Conservation (phyloP, 345 rosid genomes). For the Salix purpurea region DNA sequence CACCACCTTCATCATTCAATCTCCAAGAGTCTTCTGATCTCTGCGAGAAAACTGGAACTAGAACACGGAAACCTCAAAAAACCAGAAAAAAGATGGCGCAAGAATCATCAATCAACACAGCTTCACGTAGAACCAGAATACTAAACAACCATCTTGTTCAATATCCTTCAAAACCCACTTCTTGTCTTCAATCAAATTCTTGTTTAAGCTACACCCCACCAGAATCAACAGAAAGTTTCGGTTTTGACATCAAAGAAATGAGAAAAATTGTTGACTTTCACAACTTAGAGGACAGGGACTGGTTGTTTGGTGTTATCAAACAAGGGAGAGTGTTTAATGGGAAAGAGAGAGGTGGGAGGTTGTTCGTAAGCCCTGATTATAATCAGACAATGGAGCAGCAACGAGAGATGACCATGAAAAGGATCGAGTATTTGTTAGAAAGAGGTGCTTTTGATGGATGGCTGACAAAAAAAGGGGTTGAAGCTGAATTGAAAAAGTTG, state of each 20-base stretch:
- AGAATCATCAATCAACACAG: conserved; percentile 32
- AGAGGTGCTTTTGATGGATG: conserved; percentile 67
- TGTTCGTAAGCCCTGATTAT: conserved; percentile 68
- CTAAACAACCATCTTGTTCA: conserved; percentile 54
- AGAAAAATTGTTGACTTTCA: conserved; percentile 66
- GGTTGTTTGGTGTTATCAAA: conserved; percentile 64
- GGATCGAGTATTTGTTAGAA: conserved; percentile 55
- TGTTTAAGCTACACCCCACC: conserved; percentile 69
- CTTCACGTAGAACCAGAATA: conserved; percentile 43
- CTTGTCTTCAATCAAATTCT: conserved; percentile 24
- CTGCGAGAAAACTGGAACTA: background rate
- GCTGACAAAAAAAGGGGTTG: conserved; percentile 58
- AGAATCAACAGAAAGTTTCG: conserved; percentile 47
- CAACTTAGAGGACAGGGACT: conserved; percentile 64
- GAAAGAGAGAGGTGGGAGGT: conserved; percentile 54
- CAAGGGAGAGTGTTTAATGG: conserved; percentile 73
- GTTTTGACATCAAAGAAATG: conserved; percentile 61
- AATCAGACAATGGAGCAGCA: conserved; percentile 95
- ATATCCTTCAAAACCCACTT: conserved; percentile 7
- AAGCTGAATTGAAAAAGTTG: conserved; percentile 54
- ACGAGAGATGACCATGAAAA: conserved; percentile 71
- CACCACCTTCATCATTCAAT: background rate
- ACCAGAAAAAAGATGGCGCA: background rate
- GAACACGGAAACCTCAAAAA: background rate
- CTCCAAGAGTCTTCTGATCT: background rate